Evolutionary conservation across 179 eudicot genomes (phyloP).

Genomic region (Beta lomatogona): DNA sequence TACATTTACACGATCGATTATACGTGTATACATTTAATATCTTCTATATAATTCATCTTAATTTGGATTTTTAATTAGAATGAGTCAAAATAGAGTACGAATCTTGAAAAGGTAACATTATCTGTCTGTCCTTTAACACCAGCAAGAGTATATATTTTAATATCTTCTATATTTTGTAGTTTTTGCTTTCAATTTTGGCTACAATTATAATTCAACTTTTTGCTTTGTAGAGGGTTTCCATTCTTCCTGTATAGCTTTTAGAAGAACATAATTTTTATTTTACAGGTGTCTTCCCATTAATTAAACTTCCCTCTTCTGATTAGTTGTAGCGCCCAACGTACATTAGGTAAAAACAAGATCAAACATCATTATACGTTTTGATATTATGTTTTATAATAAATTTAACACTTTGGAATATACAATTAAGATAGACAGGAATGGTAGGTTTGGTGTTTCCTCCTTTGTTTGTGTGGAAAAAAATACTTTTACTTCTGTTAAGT

Average conservation of each 20-base stretch:
- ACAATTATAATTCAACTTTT: slow-evolving; percentile 19
- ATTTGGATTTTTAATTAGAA: neutral
- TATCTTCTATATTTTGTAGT: neutral
- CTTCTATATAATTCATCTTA: neutral
- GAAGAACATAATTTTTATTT: slow-evolving; percentile 25
- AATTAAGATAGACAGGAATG: too few relatives aligned
- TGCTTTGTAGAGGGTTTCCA: slow-evolving; percentile 14
- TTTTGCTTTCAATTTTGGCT: neutral
- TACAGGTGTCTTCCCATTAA: slow-evolving; percentile 22
- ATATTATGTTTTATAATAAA: too few relatives aligned
- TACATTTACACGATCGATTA: neutral
- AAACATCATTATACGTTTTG: too few relatives aligned
- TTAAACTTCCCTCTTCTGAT: too few relatives aligned
- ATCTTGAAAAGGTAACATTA: slow-evolving; percentile 5
- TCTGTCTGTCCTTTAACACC: slow-evolving; percentile 3
- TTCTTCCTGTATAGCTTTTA: slow-evolving; percentile 29
- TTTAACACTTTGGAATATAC: too few relatives aligned
- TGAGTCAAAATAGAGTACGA: neutral
- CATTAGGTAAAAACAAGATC: too few relatives aligned
- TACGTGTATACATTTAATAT: neutral
- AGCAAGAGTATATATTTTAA: neutral
- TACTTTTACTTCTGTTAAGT: too few relatives aligned
- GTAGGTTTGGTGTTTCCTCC: too few relatives aligned
- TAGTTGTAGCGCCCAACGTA: too few relatives aligned
- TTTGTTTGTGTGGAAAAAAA: too few relatives aligned